Evolutionary conservation across 1,284 basidiomycete species (phyloP).

Genomic region (Apiotrichum sp.): DNA sequence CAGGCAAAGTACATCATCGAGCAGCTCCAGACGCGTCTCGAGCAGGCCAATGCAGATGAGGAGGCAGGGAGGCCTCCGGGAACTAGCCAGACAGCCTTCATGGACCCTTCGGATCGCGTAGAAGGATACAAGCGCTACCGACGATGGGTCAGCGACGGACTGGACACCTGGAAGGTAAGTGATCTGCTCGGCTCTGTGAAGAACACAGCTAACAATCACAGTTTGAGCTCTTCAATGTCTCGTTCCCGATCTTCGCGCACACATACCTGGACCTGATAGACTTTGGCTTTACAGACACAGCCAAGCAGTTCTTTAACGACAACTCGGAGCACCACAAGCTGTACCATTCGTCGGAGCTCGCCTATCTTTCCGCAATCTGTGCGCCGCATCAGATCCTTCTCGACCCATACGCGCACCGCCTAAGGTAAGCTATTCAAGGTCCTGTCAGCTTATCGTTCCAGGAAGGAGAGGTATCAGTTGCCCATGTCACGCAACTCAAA

Average conservation of each 20-base stretch:
- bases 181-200: not conserved
- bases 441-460: not conserved
- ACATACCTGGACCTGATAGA: conserved; percentile 93
- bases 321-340: conserved; percentile 67
- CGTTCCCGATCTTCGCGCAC: conserved; percentile 95
- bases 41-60: conserved; percentile 62
- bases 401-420: conserved; percentile 75
- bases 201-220: conserved; percentile 37
- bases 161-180: conserved; percentile 80
- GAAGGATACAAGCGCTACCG: conserved; percentile 68
- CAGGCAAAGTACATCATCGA: conserved; percentile 46
- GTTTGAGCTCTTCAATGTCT: conserved; percentile 86
- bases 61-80: conserved; percentile 63
- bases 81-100: conserved; percentile 38
- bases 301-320: conserved; percentile 65
- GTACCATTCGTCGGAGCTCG: conserved; percentile 65
- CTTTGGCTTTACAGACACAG: conserved; percentile 84
- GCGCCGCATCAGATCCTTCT: conserved; percentile 78
- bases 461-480: conserved; percentile 80
- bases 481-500: conserved; percentile 89
- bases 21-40: conserved; percentile 50
- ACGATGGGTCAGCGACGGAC: conserved; percentile 53
- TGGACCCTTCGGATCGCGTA: conserved; percentile 76
- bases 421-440: conserved; percentile 50
- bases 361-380: conserved; percentile 74